Percentiles rank a stretch among this genome's conserved stretches.
Evolutionary conservation across 225 moss, liverwort and hornwort genomes (phyloP).

Genomic region (Marchantia paleacea): DNA sequence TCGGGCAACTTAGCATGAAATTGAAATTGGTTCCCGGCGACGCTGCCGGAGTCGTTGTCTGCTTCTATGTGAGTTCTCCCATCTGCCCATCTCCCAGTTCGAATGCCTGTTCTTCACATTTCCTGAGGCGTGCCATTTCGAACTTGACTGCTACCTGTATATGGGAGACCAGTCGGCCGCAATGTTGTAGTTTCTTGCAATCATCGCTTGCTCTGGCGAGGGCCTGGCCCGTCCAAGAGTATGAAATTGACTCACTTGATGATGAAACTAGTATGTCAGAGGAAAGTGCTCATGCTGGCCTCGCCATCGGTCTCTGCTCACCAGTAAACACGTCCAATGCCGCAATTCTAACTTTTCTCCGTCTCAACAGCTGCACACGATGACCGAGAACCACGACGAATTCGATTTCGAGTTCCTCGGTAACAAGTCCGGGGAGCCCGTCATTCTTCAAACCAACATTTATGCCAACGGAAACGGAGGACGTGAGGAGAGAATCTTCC

Average conservation of each 20-base stretch:
- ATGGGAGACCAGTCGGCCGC: no score
- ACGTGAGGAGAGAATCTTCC: conserved; percentile 40
- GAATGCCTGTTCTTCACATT: no score
- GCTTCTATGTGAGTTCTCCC: conserved; percentile 40
- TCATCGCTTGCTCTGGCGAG: no score
- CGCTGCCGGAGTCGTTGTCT: conserved; percentile 42
- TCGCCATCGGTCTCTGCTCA: no score
- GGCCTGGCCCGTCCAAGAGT: no score
- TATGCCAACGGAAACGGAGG: conserved; percentile 43
- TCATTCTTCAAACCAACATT: conserved; percentile 42
- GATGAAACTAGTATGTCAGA: no score
- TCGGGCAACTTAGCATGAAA: conserved; percentile 48
- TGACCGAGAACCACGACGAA: conserved; percentile 44
- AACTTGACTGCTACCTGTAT: no score
- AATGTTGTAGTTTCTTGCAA: neutral
- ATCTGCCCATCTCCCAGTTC: neutral
- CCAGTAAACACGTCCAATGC: neutral
- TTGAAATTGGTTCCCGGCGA: conserved; percentile 37
- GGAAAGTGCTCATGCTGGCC: no score
- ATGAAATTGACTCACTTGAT: no score
- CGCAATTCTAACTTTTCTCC: neutral
- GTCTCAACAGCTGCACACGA: conserved; percentile 34
- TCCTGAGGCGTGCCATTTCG: no score
- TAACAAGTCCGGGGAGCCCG: conserved; percentile 41
- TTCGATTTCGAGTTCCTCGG: conserved; percentile 50